Base-by-base conservation (phyloP, 805 yeast genomes). In the Metschnikowia bowlesiae region DNA sequence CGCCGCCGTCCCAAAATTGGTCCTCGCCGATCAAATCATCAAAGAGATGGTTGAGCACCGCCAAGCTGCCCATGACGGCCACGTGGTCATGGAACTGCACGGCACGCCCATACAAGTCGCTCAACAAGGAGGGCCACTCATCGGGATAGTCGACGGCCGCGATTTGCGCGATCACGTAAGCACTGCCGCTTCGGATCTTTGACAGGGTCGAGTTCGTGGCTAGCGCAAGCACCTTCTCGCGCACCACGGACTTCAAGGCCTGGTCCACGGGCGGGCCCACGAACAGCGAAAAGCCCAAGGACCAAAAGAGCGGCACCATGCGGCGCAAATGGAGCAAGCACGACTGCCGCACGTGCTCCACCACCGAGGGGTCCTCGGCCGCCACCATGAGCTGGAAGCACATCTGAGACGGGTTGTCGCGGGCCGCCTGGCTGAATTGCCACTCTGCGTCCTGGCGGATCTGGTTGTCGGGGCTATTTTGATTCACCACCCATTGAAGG, bases 91-190 rank as follows among this genome's bases (percentile, higher is more conserved):
- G 50, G 33, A 63, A 61, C 8, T 70, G 61, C 8, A 65, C 59
- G 34, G 79, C 72, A 29, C 66, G 64, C 1, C 61, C 61, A 58
- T 82, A 83, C 18, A 89, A 60, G 6, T 65, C 65, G 33, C 67
- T 61, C 49, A 87, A 62, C 43, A 91, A 70, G 22, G 74, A 77
- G 0, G 97, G 96, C 98, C 98, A 92, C 63, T 89, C 96, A 62
- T 94, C 98, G 0, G 99, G 99, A 61, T 81, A 92, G 62, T 92
- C 99, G 1, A 84, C 87, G 2, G 87, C 85, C 0, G 96, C 89
- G 13, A 92, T 87, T 60, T 87, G 95, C 5, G 87, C 87, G 14
- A 90, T 79, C 13, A 87, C 84, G 55, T 88, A 84, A 1, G 91
- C 82, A 1, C 87, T 80, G 46, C 87, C 78, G 31, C 76, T 78